Base-by-base conservation (phyloP, 371 early-diverging fungal genomes). In the Mucor circinelloides region DNA sequence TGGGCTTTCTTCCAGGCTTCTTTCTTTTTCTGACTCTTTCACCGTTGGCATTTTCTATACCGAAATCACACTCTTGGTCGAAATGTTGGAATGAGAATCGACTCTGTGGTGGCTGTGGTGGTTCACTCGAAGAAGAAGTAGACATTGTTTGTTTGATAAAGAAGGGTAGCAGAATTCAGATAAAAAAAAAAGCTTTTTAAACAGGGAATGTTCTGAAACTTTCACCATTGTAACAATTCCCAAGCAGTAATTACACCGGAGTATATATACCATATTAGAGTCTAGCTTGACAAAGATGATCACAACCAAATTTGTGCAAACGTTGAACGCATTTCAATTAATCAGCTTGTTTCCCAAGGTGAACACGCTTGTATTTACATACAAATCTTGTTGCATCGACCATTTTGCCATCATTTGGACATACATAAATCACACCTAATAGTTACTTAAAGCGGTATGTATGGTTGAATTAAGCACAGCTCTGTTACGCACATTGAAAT, bases 1-100 rank as follows among this genome's bases (percentile, higher is more conserved):
- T 71, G 1, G 75, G 68, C 19, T 74, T 74, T 31, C 75, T 52
- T 23, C 75, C 75, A 17, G 75, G 75, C 31, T 42, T 60, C 30
- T 74, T 74, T 62, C 63, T 61, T 34, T 74, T 74, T 12, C 68
- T 58, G 0, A 71, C 23, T 34, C 72, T 40, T 40, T 74, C 69
- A 12, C 72, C 75, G 28, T 64, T 12, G 8, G 40, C 65, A 36
- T 64, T 68, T 34, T 69, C 70, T 17, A 74, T 54, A 6, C 74
- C 74, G 23, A 74, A 60, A 58, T 74, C 74, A n/a, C 55, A 57
- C 31, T 67, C 74, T 31, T 64, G 64, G 46, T 74, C 69, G 30
- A 74, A 74, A 57, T 74, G 65, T 8, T 70, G 68, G 46, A 74
- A 74, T 10, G 64, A 30, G 21, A 64, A 72, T 3, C 68, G 36